Evolutionary conservation across 2,329 filamentous ascomycete genomes (phyloP), one percentile per base, ranked within the genome.

Genomic region (Laburnicola sp.): DNA sequence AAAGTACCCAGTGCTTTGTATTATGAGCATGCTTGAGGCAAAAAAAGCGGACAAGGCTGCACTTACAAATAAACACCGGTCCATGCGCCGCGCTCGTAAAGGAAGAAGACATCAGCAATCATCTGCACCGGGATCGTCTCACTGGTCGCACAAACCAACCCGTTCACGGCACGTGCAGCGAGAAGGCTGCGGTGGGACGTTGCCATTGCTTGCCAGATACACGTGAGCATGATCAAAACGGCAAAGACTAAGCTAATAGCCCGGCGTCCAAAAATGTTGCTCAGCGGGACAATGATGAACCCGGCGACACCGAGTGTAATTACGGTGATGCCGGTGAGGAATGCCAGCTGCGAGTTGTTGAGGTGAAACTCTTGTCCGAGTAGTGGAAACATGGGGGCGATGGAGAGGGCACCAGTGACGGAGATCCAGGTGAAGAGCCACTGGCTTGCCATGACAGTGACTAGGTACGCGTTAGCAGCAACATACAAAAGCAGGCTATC

Each of bases 271-370:
- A 73, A 78, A 44, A 77, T 76, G 52, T 76, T 77, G 46, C 70
- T 73, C 4, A 75, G 54, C 4, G 75, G 75, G 10, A 78, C 73
- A 37, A 76, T 74, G 50, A 78, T 57, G 52, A 78, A 73, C 46
- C 77, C 78, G 21, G 73, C 71, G 48, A 74, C 76, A 1, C 76
- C 76, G 1, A 77, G 68, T 1, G 74, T 74, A 40, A 78, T 72
- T 32, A 78, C 73, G 36, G 74, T 76, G 26, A 76, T 66, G 0
- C 75, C 76, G 2, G 74, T 76, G 5, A 76, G 64, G 11, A 77
- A 61, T 4, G 66, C 70, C 1, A 76, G 59, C 45, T 76, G 74
- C 16, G 69, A 71, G 50, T 74, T 69, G 51, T 70, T 65, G 38
- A 77, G 69, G 28, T 73, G 66, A 37, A 75, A 77, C 36, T 76